Conservation (phyloP, 805 yeast genomes). For the Candida morakotiae region DNA sequence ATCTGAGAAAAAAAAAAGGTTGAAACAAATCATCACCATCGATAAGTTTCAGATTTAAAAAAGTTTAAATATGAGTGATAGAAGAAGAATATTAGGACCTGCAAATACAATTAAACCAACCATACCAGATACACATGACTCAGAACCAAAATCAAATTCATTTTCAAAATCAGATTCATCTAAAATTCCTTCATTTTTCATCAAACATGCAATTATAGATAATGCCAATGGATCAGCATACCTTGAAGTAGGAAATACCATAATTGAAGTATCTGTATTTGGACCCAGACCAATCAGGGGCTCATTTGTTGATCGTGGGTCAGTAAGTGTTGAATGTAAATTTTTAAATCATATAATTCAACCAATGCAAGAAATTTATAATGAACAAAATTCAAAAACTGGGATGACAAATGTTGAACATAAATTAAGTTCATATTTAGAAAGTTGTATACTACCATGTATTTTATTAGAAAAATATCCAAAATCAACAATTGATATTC, state of each 20-base stretch:
- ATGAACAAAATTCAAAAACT: constrained; percentile 21
- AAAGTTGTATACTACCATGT: constrained; percentile 48
- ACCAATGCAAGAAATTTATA: constrained; percentile 30
- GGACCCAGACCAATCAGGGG: constrained; percentile 89
- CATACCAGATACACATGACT: constrained; percentile 10
- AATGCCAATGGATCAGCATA: constrained; percentile 84
- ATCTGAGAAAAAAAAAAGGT: too few relatives aligned
- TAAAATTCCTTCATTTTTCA: constrained; percentile 35
- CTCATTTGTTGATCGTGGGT: constrained; percentile 63
- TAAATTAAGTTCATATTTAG: constrained; percentile 48
- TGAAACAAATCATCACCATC: too few relatives aligned
- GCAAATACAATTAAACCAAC: constrained; percentile 47
- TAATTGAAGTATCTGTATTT: constrained; percentile 66
- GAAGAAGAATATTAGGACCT: constrained; percentile 88
- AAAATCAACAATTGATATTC: constrained; percentile 81
- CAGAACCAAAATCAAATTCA: neutral
- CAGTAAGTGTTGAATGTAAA: constrained; percentile 56
- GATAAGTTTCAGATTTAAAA: too few relatives aligned
- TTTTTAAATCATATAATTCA: constrained; percentile 48
- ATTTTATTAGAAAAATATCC: constrained; percentile 73
- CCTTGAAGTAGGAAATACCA: constrained; percentile 60
- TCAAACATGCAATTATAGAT: constrained; percentile 60
- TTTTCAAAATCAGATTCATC: neutral
- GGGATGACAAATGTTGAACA: constrained; percentile 40
- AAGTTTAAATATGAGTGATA: constrained; percentile 60